These are phyloP conservation scores for Nicotiana noctiflora DNA, from an alignment of 257 asterid species.

Conservation along the genomic window DNA sequence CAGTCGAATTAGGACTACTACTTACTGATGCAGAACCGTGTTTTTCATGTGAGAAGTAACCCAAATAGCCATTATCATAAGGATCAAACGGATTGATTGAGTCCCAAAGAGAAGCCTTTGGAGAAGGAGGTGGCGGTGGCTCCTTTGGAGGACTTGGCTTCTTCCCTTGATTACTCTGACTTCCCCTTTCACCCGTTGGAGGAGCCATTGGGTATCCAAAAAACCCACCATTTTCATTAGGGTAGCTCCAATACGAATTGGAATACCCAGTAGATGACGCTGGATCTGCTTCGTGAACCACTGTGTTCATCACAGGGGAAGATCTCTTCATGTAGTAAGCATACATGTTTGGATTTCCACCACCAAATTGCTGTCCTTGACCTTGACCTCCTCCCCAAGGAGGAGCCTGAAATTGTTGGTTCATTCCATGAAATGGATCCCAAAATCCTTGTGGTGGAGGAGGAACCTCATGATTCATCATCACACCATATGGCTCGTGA, in stretches of 20 bases:
- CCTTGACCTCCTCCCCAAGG: constrained; percentile 12
- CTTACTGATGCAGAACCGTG: constrained; percentile 39
- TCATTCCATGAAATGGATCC: constrained; percentile 14
- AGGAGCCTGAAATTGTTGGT: constrained; percentile 15
- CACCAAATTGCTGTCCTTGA: constrained; percentile 7
- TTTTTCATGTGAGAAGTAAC: constrained; percentile 32
- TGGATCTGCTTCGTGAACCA: constrained; percentile 58
- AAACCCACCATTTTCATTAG: constrained; percentile 37
- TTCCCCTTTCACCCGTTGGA: constrained; percentile 8
- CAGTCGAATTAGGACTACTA: constrained; percentile 88
- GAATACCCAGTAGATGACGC: constrained; percentile 51
- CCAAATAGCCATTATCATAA: constrained; percentile 33
- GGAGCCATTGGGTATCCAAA: constrained; percentile 32
- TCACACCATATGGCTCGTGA: background rate
- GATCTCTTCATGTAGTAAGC: constrained; percentile 73
- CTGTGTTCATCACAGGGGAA: constrained; percentile 57
- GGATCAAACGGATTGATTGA: constrained; percentile 68
- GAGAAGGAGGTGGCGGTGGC: constrained; percentile 90
- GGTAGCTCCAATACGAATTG: constrained; percentile 44
- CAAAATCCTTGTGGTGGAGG: constrained; percentile 16
- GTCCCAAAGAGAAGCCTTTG: constrained; percentile 76
- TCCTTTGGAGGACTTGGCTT: constrained; percentile 36
- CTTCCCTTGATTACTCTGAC: constrained; percentile 20
- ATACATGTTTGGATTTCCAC: constrained; percentile 28
- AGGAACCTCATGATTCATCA: constrained; percentile 18